phyloP scores from a whole-genome alignment of 257 asterid genomes.

The Solanum chmielewskii region DNA sequence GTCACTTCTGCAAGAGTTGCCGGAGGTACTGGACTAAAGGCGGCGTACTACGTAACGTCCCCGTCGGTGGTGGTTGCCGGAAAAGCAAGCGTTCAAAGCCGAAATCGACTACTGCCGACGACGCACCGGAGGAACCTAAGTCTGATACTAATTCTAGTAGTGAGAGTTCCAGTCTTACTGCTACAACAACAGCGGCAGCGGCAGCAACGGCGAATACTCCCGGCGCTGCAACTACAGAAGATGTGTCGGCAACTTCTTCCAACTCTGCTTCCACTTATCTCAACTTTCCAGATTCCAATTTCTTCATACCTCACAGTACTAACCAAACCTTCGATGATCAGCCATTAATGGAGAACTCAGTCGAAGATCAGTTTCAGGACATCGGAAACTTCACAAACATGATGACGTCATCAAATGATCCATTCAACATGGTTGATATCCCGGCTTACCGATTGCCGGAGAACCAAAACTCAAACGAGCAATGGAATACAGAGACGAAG shows the following conservation, averaged over 20 bases:
- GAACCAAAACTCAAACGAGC: background rate
- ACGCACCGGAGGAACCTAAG: constrained; percentile 10
- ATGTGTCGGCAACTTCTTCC: constrained; percentile 26
- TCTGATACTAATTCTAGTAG: constrained; percentile 53
- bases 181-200: constrained; percentile 15
- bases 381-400: constrained; percentile 37
- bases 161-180: constrained; percentile 69
- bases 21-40: constrained; percentile 95
- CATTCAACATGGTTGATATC: constrained; percentile 22
- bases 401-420: constrained; percentile 32
- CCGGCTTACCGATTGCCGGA: constrained; percentile 13
- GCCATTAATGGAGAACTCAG: constrained; percentile 15
- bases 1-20: constrained; percentile 86
- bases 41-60: constrained; percentile 89
- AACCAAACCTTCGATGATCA: constrained; percentile 18
- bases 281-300: constrained; percentile 26
- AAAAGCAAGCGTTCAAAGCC: constrained; percentile 62
- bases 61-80: constrained; percentile 93
- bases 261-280: constrained; percentile 14
- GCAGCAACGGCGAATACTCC: background rate
- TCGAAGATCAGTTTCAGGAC: constrained; percentile 41
- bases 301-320: constrained; percentile 10
- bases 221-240: constrained; percentile 19
- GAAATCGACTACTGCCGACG: constrained; percentile 4
- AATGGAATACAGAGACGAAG: constrained; percentile 2